A percentile compares a stretch with the other conserved stretches of the same genome.
These are phyloP conservation scores for Daldinia decipiens DNA, from an alignment of 495 filamentous ascomycete genomes.

Conservation along the genomic window DNA sequence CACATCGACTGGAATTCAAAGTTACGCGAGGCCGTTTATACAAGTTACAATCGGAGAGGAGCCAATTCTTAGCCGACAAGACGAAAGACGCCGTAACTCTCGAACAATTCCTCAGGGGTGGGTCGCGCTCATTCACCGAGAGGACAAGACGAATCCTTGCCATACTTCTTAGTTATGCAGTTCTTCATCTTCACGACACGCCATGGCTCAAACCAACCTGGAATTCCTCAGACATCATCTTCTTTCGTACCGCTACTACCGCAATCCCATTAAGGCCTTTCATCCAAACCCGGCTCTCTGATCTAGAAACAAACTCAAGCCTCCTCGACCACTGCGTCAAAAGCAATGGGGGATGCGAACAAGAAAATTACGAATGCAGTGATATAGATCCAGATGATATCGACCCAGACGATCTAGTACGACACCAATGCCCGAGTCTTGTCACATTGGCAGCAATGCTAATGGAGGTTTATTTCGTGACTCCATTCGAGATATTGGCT, in stretches of 20 bases:
- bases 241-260: conserved; percentile 5
- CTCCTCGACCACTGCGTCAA: not conserved
- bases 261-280: conserved; percentile 4
- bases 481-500: conserved; percentile 3
- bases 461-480: conserved; percentile 10
- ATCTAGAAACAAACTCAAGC: not conserved
- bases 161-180: conserved; percentile 6
- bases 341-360: not conserved
- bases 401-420: not conserved
- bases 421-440: not conserved
- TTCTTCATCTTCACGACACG: conserved; percentile 10
- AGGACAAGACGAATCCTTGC: conserved; percentile 9
- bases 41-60: not conserved
- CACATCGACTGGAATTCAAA: not conserved
- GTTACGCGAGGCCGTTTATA: not conserved
- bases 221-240: conserved; percentile 3
- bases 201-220: conserved; percentile 8
- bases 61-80: not conserved
- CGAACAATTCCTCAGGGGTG: not conserved
- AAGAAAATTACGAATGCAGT: not conserved
- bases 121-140: not conserved
- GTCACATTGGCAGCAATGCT: conserved; percentile 7
- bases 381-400: not conserved
- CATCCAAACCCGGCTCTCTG: not conserved
- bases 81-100: not conserved